Base-by-base conservation (phyloP, 352 stramenopile species). In the Phytophthora capsici region DNA sequence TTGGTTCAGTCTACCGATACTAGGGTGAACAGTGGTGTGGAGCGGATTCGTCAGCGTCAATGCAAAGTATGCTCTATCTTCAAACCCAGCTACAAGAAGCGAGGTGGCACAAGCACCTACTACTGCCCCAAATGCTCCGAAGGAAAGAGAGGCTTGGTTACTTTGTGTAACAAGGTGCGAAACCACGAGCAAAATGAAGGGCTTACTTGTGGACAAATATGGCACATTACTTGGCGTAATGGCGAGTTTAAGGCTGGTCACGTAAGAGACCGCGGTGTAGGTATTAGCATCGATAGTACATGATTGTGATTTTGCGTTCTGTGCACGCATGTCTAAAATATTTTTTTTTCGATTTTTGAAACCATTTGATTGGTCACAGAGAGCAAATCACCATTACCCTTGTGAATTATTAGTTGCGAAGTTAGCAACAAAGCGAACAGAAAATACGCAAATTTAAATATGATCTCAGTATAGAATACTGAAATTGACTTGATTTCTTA, bases 141-240 rank as follows among this genome's bases (percentile, higher is more conserved):
- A 22, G 44, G 17, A 0, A 60, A 55, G 19, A 6, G 25, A 6
- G 60, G 60, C 0, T 6, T 41, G 0, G n/a, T 57, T 3, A 61
- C 34, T 6, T 28, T 68, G 2, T 63, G 60, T 26, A 68, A 63
- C 37, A 43, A 30, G 3, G 44, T 48, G 4, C 26, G 36, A 5
- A 36, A 53, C 1, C 37, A 47, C 23, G 4, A 17, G 0, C 17
- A 41, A 1, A 68, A 68, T 12, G 19, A 55, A 6, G 6, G 14
- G 2, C 19, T 68, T 0, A 64, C 44, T 0, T 75, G 60, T 22
- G 14, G 17, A 1, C 54, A 69, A 19, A 47, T 70, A 4, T 70
- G 59, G 66, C 66, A 66, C 34, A 28, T 45, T 3, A 56, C 30
- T 0, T 66, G 59, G 66, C 26, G 66, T 6, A 58, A 69, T 20